Percentiles rank a stretch among this genome's conserved stretches.
phyloP scores from a whole-genome alignment of 1,284 basidiomycete genomes.

The Coriolopsis trogii region DNA sequence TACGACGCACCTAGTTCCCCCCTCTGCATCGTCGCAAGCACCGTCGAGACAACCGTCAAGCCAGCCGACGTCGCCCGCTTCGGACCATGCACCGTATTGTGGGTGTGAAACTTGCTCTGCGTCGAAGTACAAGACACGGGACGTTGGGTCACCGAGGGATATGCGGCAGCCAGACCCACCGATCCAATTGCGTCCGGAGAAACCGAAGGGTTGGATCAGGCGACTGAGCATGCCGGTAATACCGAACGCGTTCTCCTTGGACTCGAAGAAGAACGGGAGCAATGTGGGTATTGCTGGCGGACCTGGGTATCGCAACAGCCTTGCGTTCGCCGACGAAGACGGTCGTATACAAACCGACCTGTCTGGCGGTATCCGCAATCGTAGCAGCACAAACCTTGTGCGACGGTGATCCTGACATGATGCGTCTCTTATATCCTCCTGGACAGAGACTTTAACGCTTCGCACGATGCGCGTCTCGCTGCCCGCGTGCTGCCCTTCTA shows the following conservation, averaged over 20 bases:
- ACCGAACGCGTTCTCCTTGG: slow-evolving; percentile 51
- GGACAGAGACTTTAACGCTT: slow-evolving; percentile 5
- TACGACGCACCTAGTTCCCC: slow-evolving; percentile 46
- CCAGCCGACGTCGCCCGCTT: slow-evolving; percentile 30
- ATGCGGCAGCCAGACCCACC: slow-evolving; percentile 47
- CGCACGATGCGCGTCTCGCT: not conserved
- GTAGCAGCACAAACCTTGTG: slow-evolving; percentile 31
- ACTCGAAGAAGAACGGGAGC: slow-evolving; percentile 37
- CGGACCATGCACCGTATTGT: slow-evolving; percentile 58
- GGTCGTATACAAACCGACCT: slow-evolving; percentile 28
- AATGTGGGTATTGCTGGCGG: slow-evolving; percentile 28
- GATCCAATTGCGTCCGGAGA: slow-evolving; percentile 49
- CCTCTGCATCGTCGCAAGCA: slow-evolving; percentile 29
- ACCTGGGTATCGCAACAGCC: slow-evolving; percentile 27
- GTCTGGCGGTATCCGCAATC: slow-evolving; percentile 28
- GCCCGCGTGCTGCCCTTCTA: too few species aligned
- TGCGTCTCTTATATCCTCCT: not conserved
- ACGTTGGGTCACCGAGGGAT: slow-evolving; percentile 38
- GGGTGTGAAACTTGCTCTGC: slow-evolving; percentile 64
- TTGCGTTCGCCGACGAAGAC: slow-evolving; percentile 33
- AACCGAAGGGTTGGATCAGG: slow-evolving; percentile 69
- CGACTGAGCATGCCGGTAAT: slow-evolving; percentile 76
- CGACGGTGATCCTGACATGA: slow-evolving; percentile 22
- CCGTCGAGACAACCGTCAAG: slow-evolving; percentile 24
- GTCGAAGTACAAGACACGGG: slow-evolving; percentile 45